Conservation (phyloP, 768 basidiomycete species). For the Postia placenta region DNA sequence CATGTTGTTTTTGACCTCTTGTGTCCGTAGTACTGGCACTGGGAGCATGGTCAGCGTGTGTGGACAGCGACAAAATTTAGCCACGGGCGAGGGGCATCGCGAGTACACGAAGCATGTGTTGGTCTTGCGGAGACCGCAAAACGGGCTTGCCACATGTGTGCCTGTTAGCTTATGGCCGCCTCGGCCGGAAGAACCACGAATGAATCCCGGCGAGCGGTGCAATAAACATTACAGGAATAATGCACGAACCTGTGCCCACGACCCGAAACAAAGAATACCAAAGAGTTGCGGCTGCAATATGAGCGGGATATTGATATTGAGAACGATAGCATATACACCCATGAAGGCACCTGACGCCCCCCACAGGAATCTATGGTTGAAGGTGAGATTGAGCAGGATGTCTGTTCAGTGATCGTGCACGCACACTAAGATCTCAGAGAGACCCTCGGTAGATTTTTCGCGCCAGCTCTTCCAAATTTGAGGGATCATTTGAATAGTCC, state of each 20-base stretch:
- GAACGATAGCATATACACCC: constrained; percentile 62
- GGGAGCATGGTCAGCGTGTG: constrained; percentile 1
- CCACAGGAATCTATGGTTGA: constrained; percentile 48
- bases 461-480: constrained; percentile 72
- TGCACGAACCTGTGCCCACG: constrained; percentile 55
- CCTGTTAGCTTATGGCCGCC: too few relatives aligned
- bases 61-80: too few relatives aligned
- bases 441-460: constrained; percentile 59
- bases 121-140: too few relatives aligned
- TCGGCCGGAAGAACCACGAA: too few relatives aligned
- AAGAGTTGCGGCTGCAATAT: constrained; percentile 66
- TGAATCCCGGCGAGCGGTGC: too few relatives aligned
- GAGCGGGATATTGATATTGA: constrained; percentile 65
- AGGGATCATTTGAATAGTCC: constrained; percentile 63
- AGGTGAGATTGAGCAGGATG: too few relatives aligned
- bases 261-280: constrained; percentile 49
- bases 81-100: too few relatives aligned
- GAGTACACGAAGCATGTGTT: too few relatives aligned
- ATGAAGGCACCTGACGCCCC: constrained; percentile 51
- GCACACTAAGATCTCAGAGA: constrained; percentile 24
- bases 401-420: too few relatives aligned
- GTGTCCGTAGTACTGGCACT: constrained; percentile 65
- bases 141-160: too few relatives aligned
- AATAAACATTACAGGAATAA: too few relatives aligned
- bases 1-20: constrained; percentile 32